Percentiles rank a stretch among this genome's conserved stretches.
phyloP scores from a whole-genome alignment of 1,284 basidiomycete genomes.

The Puccinia coronata region DNA sequence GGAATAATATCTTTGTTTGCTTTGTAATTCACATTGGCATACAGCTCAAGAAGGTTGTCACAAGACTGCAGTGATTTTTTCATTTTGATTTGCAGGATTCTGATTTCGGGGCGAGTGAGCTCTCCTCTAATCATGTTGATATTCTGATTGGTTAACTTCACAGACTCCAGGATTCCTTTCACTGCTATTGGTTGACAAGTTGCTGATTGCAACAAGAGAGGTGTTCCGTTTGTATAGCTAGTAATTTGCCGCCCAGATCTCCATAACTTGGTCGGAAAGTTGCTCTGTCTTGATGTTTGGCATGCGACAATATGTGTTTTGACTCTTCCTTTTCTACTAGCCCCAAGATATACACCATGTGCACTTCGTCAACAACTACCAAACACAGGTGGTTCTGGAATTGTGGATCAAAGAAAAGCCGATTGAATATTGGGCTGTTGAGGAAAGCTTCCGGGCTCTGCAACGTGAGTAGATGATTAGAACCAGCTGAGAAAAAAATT shows the following conservation, averaged over 20 bases:
- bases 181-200: too few relatives aligned
- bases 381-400: neutral
- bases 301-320: neutral
- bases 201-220: neutral
- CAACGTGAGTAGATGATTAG: neutral
- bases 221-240: neutral
- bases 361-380: neutral
- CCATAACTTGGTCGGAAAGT: conserved; percentile 17
- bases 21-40: neutral
- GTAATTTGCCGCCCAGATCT: neutral
- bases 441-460: conserved; percentile 2
- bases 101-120: neutral
- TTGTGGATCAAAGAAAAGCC: neutral
- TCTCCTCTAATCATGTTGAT: neutral
- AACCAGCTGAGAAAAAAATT: too few relatives aligned
- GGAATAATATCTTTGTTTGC: neutral
- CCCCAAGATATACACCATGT: conserved; percentile 10
- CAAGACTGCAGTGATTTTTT: neutral
- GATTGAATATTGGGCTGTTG: neutral
- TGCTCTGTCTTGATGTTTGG: neutral
- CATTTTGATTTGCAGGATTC: neutral
- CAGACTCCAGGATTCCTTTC: too few relatives aligned
- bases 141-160: neutral
- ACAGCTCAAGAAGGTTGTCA: neutral
- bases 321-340: neutral